Conservation (phyloP, 306 rosid species). For the Vigna hirtella region DNA sequence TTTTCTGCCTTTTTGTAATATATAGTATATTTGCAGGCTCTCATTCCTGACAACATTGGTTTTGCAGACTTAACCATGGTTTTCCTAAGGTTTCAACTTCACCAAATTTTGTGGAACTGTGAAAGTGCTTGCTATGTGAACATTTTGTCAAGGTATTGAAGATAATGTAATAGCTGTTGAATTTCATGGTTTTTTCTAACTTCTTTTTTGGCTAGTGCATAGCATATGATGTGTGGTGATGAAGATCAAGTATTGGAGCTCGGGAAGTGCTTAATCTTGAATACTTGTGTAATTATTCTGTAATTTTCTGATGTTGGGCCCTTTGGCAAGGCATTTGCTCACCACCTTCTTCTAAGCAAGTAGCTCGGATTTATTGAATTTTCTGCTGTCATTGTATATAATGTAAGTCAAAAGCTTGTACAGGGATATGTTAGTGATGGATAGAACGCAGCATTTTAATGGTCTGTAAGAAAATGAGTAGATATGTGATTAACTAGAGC, state of each 20-base stretch:
- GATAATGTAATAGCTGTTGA: slow-evolving; percentile 24
- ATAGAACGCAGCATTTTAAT: slow-evolving; percentile 24
- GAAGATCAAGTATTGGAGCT: slow-evolving; percentile 40
- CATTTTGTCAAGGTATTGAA: slow-evolving; percentile 22
- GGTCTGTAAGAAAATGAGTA: slow-evolving; percentile 8
- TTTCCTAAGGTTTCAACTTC: slow-evolving; percentile 42
- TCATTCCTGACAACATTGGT: background rate
- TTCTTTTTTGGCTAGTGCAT: slow-evolving; percentile 26
- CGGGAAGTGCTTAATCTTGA: slow-evolving; percentile 30
- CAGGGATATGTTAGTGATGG: slow-evolving; percentile 43
- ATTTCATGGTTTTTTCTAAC: slow-evolving; percentile 34
- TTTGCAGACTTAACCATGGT: slow-evolving; percentile 45
- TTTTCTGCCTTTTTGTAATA: background rate
- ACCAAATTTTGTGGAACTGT: slow-evolving; percentile 14
- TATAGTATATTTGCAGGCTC: background rate
- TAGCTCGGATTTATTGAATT: slow-evolving; percentile 39
- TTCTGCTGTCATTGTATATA: slow-evolving; percentile 47
- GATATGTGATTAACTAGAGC: background rate
- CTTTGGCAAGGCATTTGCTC: slow-evolving; percentile 39
- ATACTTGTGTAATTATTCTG: slow-evolving; percentile 37
- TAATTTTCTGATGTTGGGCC: slow-evolving; percentile 30
- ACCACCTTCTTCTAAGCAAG: slow-evolving; percentile 22
- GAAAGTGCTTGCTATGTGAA: slow-evolving; percentile 39
- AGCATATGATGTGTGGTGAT: slow-evolving; percentile 28
- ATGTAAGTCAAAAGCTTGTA: slow-evolving; percentile 45